Base-by-base conservation (phyloP, 768 basidiomycete species). In the Russula lepida region DNA sequence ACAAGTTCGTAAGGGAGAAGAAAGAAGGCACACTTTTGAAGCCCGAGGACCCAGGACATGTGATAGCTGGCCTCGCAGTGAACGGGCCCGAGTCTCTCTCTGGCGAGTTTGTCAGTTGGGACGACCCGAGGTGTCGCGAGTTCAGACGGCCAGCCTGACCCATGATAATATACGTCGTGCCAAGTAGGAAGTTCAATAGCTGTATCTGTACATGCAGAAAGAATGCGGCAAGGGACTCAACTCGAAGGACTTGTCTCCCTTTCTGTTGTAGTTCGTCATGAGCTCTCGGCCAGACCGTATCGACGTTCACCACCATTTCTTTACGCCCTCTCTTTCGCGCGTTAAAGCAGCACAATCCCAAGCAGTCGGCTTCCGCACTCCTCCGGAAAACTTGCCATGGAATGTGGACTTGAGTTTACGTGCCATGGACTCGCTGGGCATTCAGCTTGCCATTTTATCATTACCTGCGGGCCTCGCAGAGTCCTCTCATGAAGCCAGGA, bases 21-120 rank as follows among this genome's bases (percentile, higher is more conserved):
- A 72, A 70, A 13, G 79, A 84, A 25, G 88, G 88, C n/a, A 79
- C 82, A 59, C 81, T 97, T 23, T 81, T 93, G 35, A 81, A 80
- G 51, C 85, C 93, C 1, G 83, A 88, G 62, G 83, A 85, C 62
- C 81, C 79, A 63, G 92, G 88, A 1, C 78, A 86, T 71, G 87
- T 93, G 56, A 84, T 94, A 65, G 93, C 92, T 12, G 80, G 81
- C 7, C 74, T 95, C 23, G 80, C 86, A 2, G 69, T 95, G n/a
- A 67, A 70, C 17, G 92, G 89, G 3, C 77, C 84, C 6, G 76
- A 78, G 66, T 72, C 76, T 4, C 70, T 92, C 44, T 88, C 78
- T 56, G 94, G 94, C 25, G 74, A 84, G 67, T 98, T 93, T 69
- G 75, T 95, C 57, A 84, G 77, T 68, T 95, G 92, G 90, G 81